Conservation (phyloP, 2,329 filamentous ascomycete species). For the Mycogone perniciosa region DNA sequence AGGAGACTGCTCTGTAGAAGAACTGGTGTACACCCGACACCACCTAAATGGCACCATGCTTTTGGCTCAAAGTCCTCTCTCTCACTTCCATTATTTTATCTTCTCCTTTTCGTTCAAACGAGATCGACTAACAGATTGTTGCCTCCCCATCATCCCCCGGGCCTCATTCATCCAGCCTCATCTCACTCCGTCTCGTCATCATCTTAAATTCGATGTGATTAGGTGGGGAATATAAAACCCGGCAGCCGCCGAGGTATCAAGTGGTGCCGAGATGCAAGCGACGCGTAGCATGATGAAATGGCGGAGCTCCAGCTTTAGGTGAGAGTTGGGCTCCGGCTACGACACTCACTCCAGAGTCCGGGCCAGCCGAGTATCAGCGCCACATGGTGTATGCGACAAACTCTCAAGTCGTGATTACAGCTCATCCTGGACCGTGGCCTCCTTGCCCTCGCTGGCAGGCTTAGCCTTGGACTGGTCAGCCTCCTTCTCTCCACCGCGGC, state of each 20-base stretch:
- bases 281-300: neutral
- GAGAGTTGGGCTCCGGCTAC: neutral
- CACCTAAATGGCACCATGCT: conserved; percentile 8
- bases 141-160: neutral
- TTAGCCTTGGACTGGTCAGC: conserved; percentile 50
- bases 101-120: neutral
- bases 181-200: neutral
- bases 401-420: conserved; percentile 21
- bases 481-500: conserved; percentile 55
- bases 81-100: conserved; percentile 6
- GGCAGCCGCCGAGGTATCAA: neutral
- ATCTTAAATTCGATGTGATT: too few relatives aligned
- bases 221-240: neutral
- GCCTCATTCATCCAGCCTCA: conserved; percentile 5
- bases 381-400: neutral
- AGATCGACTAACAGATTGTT: neutral
- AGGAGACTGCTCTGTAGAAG: conserved; percentile 7
- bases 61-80: conserved; percentile 1
- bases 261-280: neutral
- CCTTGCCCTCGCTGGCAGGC: conserved; percentile 57
- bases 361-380: neutral
- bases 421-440: conserved; percentile 43
- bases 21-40: conserved; percentile 10
- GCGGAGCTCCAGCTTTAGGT: neutral
- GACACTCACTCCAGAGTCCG: neutral